Evolutionary conservation across 306 rosid species (phyloP).

Genomic region (Quercus suber): DNA sequence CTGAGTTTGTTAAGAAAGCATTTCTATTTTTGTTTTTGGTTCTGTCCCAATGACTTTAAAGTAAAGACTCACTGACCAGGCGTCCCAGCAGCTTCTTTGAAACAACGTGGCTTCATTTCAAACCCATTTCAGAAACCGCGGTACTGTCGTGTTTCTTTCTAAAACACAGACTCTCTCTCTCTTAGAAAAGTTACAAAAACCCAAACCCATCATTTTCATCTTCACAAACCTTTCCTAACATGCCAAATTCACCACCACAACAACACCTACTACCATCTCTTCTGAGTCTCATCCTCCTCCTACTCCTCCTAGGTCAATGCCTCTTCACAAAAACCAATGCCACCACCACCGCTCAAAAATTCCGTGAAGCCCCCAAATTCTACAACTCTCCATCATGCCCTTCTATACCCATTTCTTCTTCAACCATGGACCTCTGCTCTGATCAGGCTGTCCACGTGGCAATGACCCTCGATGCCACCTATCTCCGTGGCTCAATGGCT

Average conservation of each 20-base stretch:
- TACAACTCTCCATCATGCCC: conserved; percentile 72
- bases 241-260: background rate
- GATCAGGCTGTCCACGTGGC: conserved; percentile 65
- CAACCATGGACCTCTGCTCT: conserved; percentile 23
- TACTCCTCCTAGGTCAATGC: background rate
- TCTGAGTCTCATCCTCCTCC: background rate
- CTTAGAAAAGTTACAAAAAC: background rate
- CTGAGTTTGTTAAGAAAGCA: no score
- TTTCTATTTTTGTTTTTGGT: no score
- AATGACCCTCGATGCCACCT: conserved; percentile 80
- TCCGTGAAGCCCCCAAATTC: conserved; percentile 91
- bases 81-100: conserved; percentile 12
- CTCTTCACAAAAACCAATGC: conserved; percentile 13
- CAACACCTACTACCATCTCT: background rate
- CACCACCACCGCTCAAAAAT: conserved; percentile 26
- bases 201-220: background rate
- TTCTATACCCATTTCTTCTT: background rate
- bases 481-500: conserved; percentile 96
- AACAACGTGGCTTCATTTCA: conserved; percentile 24
- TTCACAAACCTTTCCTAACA: background rate
- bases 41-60: background rate
- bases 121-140: conserved; percentile 29
- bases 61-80: conserved; percentile 26
- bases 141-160: conserved; percentile 9
- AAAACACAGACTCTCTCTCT: background rate